Percentiles rank a stretch among this genome's conserved stretches.
Conservation (phyloP, 306 rosid genomes). For the Arachis stenosperma region DNA sequence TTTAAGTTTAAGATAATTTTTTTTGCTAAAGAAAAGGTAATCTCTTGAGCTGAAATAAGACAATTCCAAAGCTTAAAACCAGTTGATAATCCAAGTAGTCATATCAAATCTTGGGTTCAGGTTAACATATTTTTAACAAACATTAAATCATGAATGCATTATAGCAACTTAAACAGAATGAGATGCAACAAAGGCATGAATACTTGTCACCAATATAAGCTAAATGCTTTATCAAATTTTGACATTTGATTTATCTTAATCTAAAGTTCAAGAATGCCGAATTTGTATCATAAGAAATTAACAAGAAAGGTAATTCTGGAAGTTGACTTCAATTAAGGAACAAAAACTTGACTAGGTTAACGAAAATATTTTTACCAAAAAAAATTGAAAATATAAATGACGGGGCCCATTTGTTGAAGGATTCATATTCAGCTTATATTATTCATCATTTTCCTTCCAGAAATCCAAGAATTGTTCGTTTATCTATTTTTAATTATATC, state of each 20-base stretch:
- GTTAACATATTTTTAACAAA: constrained; percentile 9
- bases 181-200: not conserved
- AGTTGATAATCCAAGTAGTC: constrained; percentile 5
- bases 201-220: not conserved
- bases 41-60: not conserved
- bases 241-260: constrained; percentile 18
- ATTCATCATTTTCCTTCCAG: not conserved
- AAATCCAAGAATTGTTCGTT: constrained; percentile 22
- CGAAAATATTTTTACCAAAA: not conserved
- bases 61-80: not conserved
- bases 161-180: not conserved
- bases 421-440: not conserved
- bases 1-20: constrained; percentile 6
- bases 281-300: constrained; percentile 5
- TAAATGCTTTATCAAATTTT: not conserved
- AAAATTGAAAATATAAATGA: not conserved
- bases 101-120: constrained; percentile 7
- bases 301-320: not conserved
- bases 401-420: not conserved
- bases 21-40: constrained; percentile 16
- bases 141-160: not conserved
- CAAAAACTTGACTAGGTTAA: not conserved
- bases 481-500: not conserved
- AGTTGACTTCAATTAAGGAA: constrained; percentile 7
- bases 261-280: not conserved